Conservation (phyloP, 75 land plant species). For the Ceratopteris richardii region DNA sequence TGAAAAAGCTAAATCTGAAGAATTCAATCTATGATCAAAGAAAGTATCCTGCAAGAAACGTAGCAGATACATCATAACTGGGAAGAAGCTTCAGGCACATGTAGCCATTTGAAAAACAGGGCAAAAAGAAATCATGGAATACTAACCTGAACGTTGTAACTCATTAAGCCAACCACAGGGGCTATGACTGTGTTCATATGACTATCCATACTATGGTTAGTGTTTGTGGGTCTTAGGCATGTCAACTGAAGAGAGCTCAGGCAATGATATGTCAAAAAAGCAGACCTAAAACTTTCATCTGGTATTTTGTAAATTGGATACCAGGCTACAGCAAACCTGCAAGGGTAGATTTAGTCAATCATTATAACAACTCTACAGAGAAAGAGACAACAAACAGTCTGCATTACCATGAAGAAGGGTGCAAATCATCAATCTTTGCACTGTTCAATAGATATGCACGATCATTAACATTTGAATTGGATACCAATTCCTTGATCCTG, state of each 20-base stretch:
- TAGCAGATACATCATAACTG: no score
- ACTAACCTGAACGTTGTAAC: constrained; percentile 60
- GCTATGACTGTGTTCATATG: neutral
- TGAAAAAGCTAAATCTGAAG: no score
- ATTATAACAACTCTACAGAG: no score
- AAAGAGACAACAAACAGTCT: no score
- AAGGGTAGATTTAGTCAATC: no score
- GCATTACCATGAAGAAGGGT: constrained; percentile 61
- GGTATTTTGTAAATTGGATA: constrained; percentile 85
- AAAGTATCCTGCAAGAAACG: no score
- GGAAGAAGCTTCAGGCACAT: no score
- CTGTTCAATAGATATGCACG: constrained; percentile 24
- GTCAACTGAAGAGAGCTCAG: constrained; percentile 37
- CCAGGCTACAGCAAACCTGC: constrained; percentile 90
- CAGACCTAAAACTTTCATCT: constrained; percentile 54
- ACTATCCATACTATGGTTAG: constrained; percentile 2
- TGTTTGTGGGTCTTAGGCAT: no score
- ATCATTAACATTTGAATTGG: constrained; percentile 12
- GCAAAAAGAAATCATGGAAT: no score
- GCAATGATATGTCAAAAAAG: constrained; percentile 85
- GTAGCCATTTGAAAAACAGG: no score
- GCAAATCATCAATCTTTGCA: constrained; percentile 36
- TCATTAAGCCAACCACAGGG: constrained; percentile 66
- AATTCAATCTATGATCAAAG: no score
- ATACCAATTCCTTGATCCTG: constrained; percentile 48